A percentile compares a stretch with the other conserved stretches of the same genome.
These are phyloP conservation scores for Beauveria varroae DNA, from an alignment of 2,329 filamentous ascomycete genomes.

Conservation along the genomic window DNA sequence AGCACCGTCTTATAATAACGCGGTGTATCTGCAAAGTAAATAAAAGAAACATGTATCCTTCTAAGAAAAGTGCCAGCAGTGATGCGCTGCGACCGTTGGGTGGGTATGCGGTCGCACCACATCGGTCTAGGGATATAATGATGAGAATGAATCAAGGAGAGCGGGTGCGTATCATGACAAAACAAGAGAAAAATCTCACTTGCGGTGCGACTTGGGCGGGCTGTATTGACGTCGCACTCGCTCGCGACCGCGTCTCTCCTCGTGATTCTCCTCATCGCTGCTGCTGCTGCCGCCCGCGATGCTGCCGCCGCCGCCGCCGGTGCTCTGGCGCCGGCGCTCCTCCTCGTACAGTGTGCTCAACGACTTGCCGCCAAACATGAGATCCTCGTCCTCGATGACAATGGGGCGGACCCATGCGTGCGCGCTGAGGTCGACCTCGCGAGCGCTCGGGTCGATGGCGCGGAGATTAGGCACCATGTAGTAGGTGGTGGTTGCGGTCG, in stretches of 20 bases:
- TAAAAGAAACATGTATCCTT: background rate
- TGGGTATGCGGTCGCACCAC: background rate
- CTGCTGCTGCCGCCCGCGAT: slow-evolving; percentile 27
- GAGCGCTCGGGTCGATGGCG: slow-evolving; percentile 25
- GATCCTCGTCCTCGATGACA: slow-evolving; percentile 53
- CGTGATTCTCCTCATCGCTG: background rate
- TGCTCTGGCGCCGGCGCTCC: slow-evolving; percentile 39
- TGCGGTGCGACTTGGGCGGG: slow-evolving; percentile 24
- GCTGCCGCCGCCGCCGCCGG: slow-evolving; percentile 28
- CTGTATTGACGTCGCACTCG: slow-evolving; percentile 26
- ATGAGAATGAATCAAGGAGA: background rate
- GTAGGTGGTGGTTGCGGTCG: slow-evolving; percentile 10
- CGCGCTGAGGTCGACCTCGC: slow-evolving; percentile 26
- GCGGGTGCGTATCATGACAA: background rate
- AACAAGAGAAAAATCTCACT: slow-evolving; percentile 16
- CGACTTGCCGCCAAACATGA: slow-evolving; percentile 54
- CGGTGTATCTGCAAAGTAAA: background rate
- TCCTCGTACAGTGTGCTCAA: slow-evolving; percentile 55
- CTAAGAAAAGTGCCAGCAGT: background rate
- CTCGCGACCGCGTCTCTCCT: slow-evolving; percentile 30
- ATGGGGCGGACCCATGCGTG: slow-evolving; percentile 45
- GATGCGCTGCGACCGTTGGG: background rate
- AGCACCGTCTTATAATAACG: background rate
- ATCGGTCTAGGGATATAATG: background rate
- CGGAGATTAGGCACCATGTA: slow-evolving; percentile 27